These are phyloP conservation scores for Solanum sejunctum DNA, from an alignment of 257 asterid species.

Conservation along the genomic window DNA sequence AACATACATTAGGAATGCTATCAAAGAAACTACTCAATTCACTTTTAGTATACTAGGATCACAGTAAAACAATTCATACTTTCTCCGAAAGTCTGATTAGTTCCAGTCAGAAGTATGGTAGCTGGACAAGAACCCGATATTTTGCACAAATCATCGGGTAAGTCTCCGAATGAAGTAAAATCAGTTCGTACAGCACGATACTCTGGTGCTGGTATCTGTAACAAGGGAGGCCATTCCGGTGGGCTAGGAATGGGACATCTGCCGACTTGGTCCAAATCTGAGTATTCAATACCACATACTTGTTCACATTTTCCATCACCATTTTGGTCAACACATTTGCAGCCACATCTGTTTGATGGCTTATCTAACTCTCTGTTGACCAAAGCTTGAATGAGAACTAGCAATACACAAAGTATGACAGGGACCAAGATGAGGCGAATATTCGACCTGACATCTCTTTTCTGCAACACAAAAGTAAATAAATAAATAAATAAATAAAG, in stretches of 20 bases:
- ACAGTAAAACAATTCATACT: slow-evolving; percentile 26
- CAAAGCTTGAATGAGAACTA: slow-evolving; percentile 53
- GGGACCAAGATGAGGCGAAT: slow-evolving; percentile 55
- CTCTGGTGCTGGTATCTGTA: slow-evolving; percentile 58
- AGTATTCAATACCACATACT: slow-evolving; percentile 80
- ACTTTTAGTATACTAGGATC: neutral
- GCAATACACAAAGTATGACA: slow-evolving; percentile 50
- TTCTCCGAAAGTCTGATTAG: slow-evolving; percentile 62
- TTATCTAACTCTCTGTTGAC: slow-evolving; percentile 64
- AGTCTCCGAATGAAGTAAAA: slow-evolving; percentile 29
- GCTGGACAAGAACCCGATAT: slow-evolving; percentile 75
- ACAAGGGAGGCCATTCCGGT: slow-evolving; percentile 73
- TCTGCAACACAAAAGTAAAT: slow-evolving; percentile 33
- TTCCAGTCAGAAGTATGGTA: slow-evolving; percentile 67
- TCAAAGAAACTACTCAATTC: neutral
- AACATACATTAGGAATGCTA: neutral
- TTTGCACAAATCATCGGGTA: slow-evolving; percentile 73
- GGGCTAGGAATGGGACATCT: slow-evolving; percentile 72
- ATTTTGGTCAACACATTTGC: slow-evolving; percentile 61
- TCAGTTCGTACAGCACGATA: slow-evolving; percentile 70
- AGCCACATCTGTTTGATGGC: slow-evolving; percentile 76
- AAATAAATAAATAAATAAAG: neutral
- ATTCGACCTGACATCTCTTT: slow-evolving; percentile 54
- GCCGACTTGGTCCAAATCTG: slow-evolving; percentile 49
- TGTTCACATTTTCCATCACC: slow-evolving; percentile 72